phyloP scores from a whole-genome alignment of 345 rosid genomes.

The Citrus sp. region DNA sequence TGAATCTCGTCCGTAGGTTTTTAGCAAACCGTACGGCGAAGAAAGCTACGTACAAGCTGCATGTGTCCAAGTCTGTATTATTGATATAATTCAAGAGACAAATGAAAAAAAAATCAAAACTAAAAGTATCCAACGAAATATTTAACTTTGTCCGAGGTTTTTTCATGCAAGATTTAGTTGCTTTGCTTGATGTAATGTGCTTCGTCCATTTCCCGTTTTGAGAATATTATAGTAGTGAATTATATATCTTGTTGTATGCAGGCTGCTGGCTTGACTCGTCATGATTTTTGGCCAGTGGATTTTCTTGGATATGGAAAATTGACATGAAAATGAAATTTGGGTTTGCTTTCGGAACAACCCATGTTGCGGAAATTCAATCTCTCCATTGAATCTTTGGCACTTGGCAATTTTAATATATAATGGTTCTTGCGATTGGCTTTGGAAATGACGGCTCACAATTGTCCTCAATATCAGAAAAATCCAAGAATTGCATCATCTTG shows the following conservation, averaged over 20 bases:
- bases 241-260: background rate
- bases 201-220: background rate
- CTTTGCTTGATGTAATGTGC: background rate
- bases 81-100: background rate
- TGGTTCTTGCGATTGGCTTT: background rate
- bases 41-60: background rate
- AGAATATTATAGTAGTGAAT: background rate
- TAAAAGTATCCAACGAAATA: background rate
- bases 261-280: background rate
- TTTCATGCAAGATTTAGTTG: background rate
- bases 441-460: background rate
- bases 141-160: background rate
- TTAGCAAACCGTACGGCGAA: background rate
- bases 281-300: background rate
- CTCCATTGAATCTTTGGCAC: background rate
- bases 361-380: background rate
- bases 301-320: background rate
- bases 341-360: background rate
- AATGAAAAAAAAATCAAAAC: background rate
- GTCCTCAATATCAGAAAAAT: background rate
- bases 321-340: background rate
- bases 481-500: background rate
- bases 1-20: background rate
- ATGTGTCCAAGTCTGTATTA: too few species aligned
- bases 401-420: background rate